Evolutionary conservation across 768 basidiomycete species (phyloP).

Genomic region (Lactarius akahatsu): DNA sequence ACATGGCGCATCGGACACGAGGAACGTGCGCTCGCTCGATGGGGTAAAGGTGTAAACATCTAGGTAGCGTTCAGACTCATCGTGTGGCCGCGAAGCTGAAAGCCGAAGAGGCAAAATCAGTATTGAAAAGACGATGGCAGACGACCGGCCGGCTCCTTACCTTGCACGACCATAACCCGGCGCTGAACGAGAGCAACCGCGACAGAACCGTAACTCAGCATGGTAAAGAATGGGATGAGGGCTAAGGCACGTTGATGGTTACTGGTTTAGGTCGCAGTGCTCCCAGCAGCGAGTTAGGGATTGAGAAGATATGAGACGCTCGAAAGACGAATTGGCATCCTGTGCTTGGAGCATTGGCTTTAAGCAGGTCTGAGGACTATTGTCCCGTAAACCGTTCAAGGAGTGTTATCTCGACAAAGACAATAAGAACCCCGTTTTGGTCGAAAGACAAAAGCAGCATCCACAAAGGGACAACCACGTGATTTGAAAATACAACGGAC

Average conservation of each 20-base stretch:
- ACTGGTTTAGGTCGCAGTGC: not conserved
- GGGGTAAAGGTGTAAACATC: conserved; percentile 66
- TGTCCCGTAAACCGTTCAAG: conserved; percentile 22
- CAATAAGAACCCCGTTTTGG: not conserved
- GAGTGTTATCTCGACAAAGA: not conserved
- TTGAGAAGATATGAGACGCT: not conserved
- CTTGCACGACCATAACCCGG: conserved; percentile 68
- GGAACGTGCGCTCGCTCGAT: conserved; percentile 65
- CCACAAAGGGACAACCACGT: not conserved
- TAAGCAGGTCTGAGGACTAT: conserved; percentile 15
- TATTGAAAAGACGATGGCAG: not conserved
- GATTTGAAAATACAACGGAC: not conserved
- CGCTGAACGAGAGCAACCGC: conserved; percentile 69
- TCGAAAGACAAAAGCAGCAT: conserved; percentile 5
- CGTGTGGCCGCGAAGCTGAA: conserved; percentile 57
- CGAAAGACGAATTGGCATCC: not conserved
- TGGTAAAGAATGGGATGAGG: conserved; percentile 1
- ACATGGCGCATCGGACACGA: conserved; percentile 55
- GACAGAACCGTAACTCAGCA: conserved; percentile 47
- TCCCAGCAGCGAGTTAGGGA: not conserved
- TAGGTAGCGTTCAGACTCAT: conserved; percentile 53
- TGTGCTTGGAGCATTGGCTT: not conserved
- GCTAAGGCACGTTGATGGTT: not conserved
- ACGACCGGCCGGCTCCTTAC: conserved; percentile 37
- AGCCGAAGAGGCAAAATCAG: not conserved